phyloP scores from a whole-genome alignment of 2,329 filamentous ascomycete species.

The Pyrenophora graminea region DNA sequence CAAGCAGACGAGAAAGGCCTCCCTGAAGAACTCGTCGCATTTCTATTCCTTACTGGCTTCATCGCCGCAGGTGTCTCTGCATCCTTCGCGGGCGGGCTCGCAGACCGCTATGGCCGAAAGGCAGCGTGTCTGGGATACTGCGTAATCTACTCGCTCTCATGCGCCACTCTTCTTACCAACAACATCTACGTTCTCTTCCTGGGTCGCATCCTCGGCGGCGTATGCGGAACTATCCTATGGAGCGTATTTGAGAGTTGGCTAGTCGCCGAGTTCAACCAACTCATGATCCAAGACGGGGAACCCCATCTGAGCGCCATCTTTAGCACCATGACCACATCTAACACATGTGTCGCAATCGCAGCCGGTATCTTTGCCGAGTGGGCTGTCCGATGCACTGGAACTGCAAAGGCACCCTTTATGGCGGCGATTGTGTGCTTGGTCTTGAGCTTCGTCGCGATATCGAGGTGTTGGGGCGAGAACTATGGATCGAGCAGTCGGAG shows the following conservation, averaged over 20 bases:
- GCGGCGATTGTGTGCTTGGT: constrained; percentile 52
- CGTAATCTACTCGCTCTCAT: constrained; percentile 57
- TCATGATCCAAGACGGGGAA: constrained; percentile 50
- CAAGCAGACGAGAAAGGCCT: constrained; percentile 51
- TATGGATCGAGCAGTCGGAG: constrained; percentile 46
- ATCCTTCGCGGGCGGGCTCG: constrained; percentile 54
- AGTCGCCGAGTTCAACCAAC: constrained; percentile 60
- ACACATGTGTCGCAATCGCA: constrained; percentile 55
- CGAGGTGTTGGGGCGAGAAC: constrained; percentile 58
- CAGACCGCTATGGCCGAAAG: constrained; percentile 58
- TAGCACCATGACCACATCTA: constrained; percentile 57
- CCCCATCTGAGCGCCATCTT: constrained; percentile 57
- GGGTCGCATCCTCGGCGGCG: constrained; percentile 59
- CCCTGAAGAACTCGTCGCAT: constrained; percentile 51
- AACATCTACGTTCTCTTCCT: constrained; percentile 54
- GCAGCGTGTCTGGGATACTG: constrained; percentile 61
- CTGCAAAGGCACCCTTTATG: constrained; percentile 58
- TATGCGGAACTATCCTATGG: constrained; percentile 62
- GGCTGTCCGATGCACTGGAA: constrained; percentile 54
- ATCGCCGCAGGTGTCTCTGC: constrained; percentile 56
- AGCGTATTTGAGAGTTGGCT: constrained; percentile 67
- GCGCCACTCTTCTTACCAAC: constrained; percentile 56
- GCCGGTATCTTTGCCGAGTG: constrained; percentile 59
- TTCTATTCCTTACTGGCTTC: constrained; percentile 50
- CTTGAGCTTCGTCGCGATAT: constrained; percentile 53